phyloP scores from a whole-genome alignment of 140 eudicot genomes.

The Senecio squalidus region DNA sequence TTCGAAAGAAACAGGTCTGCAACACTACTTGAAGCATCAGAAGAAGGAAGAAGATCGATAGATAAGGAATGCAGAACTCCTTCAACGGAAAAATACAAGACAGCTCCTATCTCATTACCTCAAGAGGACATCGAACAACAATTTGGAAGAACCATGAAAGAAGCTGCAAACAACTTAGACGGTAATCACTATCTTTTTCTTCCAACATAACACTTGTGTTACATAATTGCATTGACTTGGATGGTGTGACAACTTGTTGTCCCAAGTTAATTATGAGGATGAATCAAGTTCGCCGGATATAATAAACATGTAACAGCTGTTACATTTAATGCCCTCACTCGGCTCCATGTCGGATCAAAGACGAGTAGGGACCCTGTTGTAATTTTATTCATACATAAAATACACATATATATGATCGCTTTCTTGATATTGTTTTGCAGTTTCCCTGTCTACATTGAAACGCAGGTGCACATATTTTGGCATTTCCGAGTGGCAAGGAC shows the following conservation, averaged over 20 bases:
- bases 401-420: too few relatives aligned
- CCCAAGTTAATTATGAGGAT: neutral
- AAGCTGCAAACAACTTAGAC: constrained; percentile 89
- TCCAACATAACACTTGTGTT: neutral
- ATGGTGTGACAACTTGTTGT: neutral
- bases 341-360: neutral
- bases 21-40: too few relatives aligned
- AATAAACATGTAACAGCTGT: neutral
- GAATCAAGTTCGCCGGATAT: too few relatives aligned
- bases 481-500: constrained; percentile 73
- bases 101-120: too few relatives aligned
- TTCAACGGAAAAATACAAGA: constrained; percentile 19
- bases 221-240: neutral
- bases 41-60: too few relatives aligned
- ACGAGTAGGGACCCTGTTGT: neutral
- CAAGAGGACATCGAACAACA: constrained; percentile 32
- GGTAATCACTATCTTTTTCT: constrained; percentile 32
- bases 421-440: constrained; percentile 35
- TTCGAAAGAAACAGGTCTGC: constrained; percentile 63
- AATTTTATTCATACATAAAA: too few relatives aligned
- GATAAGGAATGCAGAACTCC: constrained; percentile 82
- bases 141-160: constrained; percentile 83
- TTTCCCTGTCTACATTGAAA: constrained; percentile 97
- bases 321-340: neutral
- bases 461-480: constrained; percentile 95